phyloP scores from a whole-genome alignment of 2,329 filamentous ascomycete species.

The Akanthomyces uredinophilus region DNA sequence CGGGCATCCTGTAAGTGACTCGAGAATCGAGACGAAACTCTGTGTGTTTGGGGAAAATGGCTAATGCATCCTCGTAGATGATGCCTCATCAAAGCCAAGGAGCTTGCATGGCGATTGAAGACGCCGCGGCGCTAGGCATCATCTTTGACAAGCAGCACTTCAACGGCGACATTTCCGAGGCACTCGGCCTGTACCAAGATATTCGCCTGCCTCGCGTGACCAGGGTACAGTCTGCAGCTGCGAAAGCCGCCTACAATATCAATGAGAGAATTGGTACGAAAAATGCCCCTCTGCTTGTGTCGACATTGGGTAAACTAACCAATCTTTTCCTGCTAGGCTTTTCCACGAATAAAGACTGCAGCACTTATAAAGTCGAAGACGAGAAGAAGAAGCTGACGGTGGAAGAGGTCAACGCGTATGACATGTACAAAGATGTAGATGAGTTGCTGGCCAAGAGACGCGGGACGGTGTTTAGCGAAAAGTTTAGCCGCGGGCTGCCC shows the following conservation, averaged over 20 bases:
- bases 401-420: slow-evolving; percentile 64
- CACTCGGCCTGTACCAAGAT: slow-evolving; percentile 46
- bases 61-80: slow-evolving; percentile 39
- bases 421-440: slow-evolving; percentile 54
- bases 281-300: no score
- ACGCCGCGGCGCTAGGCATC: slow-evolving; percentile 58
- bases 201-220: slow-evolving; percentile 51
- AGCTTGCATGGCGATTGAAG: slow-evolving; percentile 64
- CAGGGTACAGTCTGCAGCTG: slow-evolving; percentile 51
- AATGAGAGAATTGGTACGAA: slow-evolving; percentile 54
- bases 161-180: slow-evolving; percentile 40
- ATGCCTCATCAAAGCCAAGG: slow-evolving; percentile 67
- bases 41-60: no score
- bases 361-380: slow-evolving; percentile 58
- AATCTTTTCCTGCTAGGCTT: slow-evolving; percentile 41
- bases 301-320: no score
- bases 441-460: slow-evolving; percentile 37
- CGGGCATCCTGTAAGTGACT: slow-evolving; percentile 49
- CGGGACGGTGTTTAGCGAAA: slow-evolving; percentile 30
- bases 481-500: slow-evolving; percentile 40
- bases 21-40: no score
- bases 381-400: slow-evolving; percentile 59
- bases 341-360: slow-evolving; percentile 52
- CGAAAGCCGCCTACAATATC: slow-evolving; percentile 56
- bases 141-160: slow-evolving; percentile 48